Conservation (phyloP, 2,329 filamentous ascomycete species). For the Hypoxylon sp. region DNA sequence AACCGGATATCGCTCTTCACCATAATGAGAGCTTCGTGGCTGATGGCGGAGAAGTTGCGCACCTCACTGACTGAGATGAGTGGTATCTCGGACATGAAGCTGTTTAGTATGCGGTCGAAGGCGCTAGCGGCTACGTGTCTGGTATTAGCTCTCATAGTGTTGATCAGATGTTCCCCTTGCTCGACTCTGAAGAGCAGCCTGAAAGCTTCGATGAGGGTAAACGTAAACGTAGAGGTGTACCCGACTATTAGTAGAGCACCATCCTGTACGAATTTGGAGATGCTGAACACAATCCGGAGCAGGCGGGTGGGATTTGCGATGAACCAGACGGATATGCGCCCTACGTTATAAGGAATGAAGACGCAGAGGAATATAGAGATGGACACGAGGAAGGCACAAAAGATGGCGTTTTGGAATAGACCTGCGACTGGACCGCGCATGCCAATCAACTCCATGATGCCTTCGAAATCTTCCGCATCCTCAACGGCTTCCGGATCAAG, state of each 20-base stretch:
- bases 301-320: constrained; percentile 84
- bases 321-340: constrained; percentile 84
- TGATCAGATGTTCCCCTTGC: constrained; percentile 45
- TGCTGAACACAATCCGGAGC: constrained; percentile 76
- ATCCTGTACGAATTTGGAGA: constrained; percentile 86
- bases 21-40: constrained; percentile 75
- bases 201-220: constrained; percentile 57
- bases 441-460: constrained; percentile 93
- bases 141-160: constrained; percentile 44
- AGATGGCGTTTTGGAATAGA: constrained; percentile 93
- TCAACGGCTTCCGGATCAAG: constrained; percentile 82
- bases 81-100: constrained; percentile 64
- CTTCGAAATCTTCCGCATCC: constrained; percentile 94
- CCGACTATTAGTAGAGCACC: constrained; percentile 74
- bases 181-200: constrained; percentile 53
- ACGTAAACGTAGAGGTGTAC: constrained; percentile 59
- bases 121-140: constrained; percentile 43
- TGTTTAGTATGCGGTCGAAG: constrained; percentile 61
- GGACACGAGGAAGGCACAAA: constrained; percentile 90
- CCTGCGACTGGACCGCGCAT: constrained; percentile 94
- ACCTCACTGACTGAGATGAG: constrained; percentile 70
- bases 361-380: constrained; percentile 87
- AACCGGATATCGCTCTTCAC: constrained; percentile 67
- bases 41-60: constrained; percentile 81
- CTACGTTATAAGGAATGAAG: constrained; percentile 92